Base-by-base conservation (phyloP, 2,329 filamentous ascomycete genomes). In the Dactylellina drechsleri region DNA sequence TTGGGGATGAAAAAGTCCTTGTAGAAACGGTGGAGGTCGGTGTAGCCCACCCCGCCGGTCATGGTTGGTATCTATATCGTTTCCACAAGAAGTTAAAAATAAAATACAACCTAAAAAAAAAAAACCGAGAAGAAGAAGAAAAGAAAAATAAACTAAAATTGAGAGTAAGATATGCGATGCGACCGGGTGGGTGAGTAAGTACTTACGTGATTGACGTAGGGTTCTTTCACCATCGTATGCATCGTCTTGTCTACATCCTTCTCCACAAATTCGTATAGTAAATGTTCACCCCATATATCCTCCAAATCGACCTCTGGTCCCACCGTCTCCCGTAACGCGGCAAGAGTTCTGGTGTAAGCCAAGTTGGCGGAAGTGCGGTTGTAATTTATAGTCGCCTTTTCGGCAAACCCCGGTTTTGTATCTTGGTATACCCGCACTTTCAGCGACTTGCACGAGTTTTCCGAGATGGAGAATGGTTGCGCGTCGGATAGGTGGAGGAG, bases 181-280 rank as follows among this genome's bases (percentile, higher is more conserved):
- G 4, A 23, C 23, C 23, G 4, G 23, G 23, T 23, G 2, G 23
- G 23, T 23, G 2, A 23, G 23, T 23, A 77, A 5, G 16, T 20
- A 61, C 56, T 31, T 7, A 74, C 70, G 45, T 74, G 90, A 79
- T 93, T 93, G 0, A 93, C 91, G 79, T 93, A 92, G 1, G 91
- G 91, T 80, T 92, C 88, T 56, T 89, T 85, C 1, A 92, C 90
- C 91, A 93, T 93, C 0, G 91, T 93, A n/a, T 84, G 85, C 91
- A 93, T 93, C 0, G 91, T 93, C 77, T 88, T 86, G 76, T 88
- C 87, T 0, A 92, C 90, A 1, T 87, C 87, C 10, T 90, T 85
- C 66, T 89, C 87, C 0, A 81, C 87, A 80, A 93, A 93, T 80
- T 93, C 90, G 77, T 86, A 90, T 50, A 85, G 85, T 0, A 89